Base-by-base conservation (phyloP, 148 eudicot genomes). In the Mesembryanthemum crystallinum region DNA sequence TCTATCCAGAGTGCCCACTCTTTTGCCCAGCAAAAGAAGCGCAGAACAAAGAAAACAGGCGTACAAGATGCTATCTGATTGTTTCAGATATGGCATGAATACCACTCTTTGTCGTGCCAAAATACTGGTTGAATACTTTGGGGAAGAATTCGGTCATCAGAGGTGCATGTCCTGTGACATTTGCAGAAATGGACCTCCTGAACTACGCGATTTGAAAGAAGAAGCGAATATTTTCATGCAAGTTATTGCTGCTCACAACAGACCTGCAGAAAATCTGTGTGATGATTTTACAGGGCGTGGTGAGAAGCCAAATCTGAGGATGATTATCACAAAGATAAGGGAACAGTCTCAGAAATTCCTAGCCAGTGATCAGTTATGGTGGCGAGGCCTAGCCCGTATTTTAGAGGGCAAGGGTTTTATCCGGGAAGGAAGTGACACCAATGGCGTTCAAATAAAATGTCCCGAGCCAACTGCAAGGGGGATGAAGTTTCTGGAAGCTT, bases 71-170 rank as follows among this genome's bases (percentile, higher is more conserved):
- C 82, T 94, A 72, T 75, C 93, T 60, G 98, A 94, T 85, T 94
- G 98, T 86, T 94, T 87, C 82, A 87, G 86, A 82, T 94, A 91
- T 72, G 97, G 93, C 57, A 94, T 94, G 91, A 81, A 86, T 55
- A 83, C 91, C 73, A 88, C 91, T 69, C 58, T 32, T 52, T 94
- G 98, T 77, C 85, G 98, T 72, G 98, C 97, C 69, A 88, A 90
- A 86, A 76, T 76, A 75, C 93, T 94, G 29, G 97, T 94, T 59
- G 93, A 91, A 76, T 91, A 94, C 80, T 94, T 94, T 72, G 98
- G 98, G 24, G 98, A 94, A 77, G 78, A 81, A n/a, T 91, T 94
- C 70, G 75, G 73, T 73, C 60, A 69, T 35, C 82, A 73, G 71
- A 88, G 73, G 76, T 94, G 98, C 84, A 78, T 35, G 61, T 45